Base-by-base conservation (phyloP, 345 rosid genomes). In the Camelina neglecta region DNA sequence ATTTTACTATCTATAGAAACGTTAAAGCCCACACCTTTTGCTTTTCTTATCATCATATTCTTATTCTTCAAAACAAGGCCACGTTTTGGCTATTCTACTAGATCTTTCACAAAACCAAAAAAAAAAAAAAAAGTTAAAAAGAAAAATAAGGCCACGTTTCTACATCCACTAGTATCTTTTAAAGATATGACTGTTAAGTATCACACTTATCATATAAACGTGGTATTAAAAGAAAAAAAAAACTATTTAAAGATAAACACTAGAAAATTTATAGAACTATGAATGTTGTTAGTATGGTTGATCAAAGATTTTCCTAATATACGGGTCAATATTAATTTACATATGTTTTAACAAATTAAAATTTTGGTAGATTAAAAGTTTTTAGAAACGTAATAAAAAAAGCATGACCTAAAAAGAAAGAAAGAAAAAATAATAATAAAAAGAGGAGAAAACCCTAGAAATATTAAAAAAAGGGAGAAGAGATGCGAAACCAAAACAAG, bases 1-100 rank as follows among this genome's bases (percentile, higher is more conserved):
- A 49, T 65, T 49, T 77, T 58, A 49, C 76, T 39, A 77, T 48
- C 15, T 58, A 55, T 42, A 50, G 36, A 71, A 39, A 4, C 50
- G 5, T 54, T 76, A 55, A 47, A 65, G 68, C 60, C 66, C 66
- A 71, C 66, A 71, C 1, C 61, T 76, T 76, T 70, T 76, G 42
- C 53, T 71, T 29, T 44, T 38, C 13, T 65, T 51, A 39, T 57
- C 33, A 16, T 57, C 16, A 48, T 9, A 54, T 33, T 18, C 23
- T 57, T 9, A 47, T 33, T 18, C 70, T 35, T 26, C 47, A 4
- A 39, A 4, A 2, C 41, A 76, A 35, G 41, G 66, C 65, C 65
- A 70, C 42, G 53, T 70, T 60, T 60, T 69, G 64, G 24, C 42
- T 33, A 7, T 3, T n/a, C 10, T 47, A 47, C 16, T 45, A 65